Conservation (phyloP, 257 asterid genomes). For the Plantago major region DNA sequence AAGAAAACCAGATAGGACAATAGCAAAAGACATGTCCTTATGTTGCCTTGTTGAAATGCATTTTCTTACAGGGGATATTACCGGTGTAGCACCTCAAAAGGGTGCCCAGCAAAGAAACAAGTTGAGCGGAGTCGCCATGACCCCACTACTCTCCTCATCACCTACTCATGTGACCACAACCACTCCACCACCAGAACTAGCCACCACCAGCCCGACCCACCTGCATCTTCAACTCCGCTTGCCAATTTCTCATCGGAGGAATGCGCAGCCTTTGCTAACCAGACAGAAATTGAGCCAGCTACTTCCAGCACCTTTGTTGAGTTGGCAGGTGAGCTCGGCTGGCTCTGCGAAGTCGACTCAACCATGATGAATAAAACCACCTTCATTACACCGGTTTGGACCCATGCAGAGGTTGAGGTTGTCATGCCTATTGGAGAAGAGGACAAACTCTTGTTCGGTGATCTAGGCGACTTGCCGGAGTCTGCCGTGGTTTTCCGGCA, state of each 20-base stretch:
- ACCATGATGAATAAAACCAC: slow-evolving; percentile 41
- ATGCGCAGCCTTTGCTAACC: slow-evolving; percentile 28
- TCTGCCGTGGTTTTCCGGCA: slow-evolving; percentile 57
- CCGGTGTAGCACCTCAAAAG: slow-evolving; percentile 22
- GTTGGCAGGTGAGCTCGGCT: slow-evolving; percentile 62
- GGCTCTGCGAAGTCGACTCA: slow-evolving; percentile 58
- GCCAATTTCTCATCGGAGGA: slow-evolving; percentile 34
- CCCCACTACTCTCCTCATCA: slow-evolving; percentile 12
- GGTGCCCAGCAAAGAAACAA: slow-evolving; percentile 21
- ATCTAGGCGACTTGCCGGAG: slow-evolving; percentile 80
- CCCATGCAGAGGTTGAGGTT: slow-evolving; percentile 35
- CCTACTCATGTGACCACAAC: slow-evolving; percentile 14
- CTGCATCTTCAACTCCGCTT: slow-evolving; percentile 8
- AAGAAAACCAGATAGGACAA: too few relatives aligned
- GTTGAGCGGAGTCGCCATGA: slow-evolving; percentile 19
- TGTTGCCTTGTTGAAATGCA: too few relatives aligned
- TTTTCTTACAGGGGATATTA: slow-evolving; percentile 15
- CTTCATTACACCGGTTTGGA: slow-evolving; percentile 50
- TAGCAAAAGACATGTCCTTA: too few relatives aligned
- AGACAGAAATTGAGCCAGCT: slow-evolving; percentile 35
- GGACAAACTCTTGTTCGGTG: slow-evolving; percentile 67
- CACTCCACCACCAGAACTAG: slow-evolving; percentile 1
- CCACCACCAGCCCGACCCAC: too few relatives aligned
- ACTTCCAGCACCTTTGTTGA: slow-evolving; percentile 35
- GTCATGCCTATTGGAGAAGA: slow-evolving; percentile 62